Evolutionary conservation across 202 grass and related monocot species (phyloP).

Genomic region (Cymbopogon flexuosus): DNA sequence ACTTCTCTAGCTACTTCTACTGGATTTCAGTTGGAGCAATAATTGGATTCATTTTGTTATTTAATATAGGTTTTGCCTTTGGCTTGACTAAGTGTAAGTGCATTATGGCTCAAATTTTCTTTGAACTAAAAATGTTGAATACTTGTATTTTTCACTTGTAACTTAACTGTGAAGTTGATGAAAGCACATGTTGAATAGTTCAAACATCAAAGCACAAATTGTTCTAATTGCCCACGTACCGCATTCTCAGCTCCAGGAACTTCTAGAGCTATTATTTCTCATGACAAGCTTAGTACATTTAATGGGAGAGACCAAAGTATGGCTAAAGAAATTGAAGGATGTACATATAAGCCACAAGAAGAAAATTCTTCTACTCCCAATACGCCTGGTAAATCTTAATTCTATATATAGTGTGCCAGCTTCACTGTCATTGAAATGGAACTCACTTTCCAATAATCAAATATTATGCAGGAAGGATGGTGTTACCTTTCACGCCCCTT

Average conservation of each 20-base stretch:
- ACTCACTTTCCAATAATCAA: background rate
- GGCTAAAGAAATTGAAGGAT: background rate
- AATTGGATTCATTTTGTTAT: slow-evolving; percentile 51
- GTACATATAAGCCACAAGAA: slow-evolving; percentile 21
- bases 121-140: background rate
- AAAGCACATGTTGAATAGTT: background rate
- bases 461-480: slow-evolving; percentile 40
- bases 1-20: slow-evolving; percentile 61
- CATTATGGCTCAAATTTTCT: background rate
- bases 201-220: too few relatives aligned
- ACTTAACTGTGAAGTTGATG: background rate
- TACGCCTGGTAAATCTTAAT: slow-evolving; percentile 39
- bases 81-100: slow-evolving; percentile 37
- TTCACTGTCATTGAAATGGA: background rate
- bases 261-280: too few relatives aligned
- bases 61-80: slow-evolving; percentile 58
- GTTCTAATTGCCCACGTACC: too few relatives aligned
- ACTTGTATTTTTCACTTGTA: background rate
- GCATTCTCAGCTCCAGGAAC: too few relatives aligned
- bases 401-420: background rate
- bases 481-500: slow-evolving; percentile 72
- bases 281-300: slow-evolving; percentile 39
- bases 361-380: slow-evolving; percentile 10
- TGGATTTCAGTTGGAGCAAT: slow-evolving; percentile 79
- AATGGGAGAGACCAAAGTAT: slow-evolving; percentile 18